These are phyloP conservation scores for Colletotrichum shisoi DNA, from an alignment of 2,329 filamentous ascomycete species.

Conservation along the genomic window DNA sequence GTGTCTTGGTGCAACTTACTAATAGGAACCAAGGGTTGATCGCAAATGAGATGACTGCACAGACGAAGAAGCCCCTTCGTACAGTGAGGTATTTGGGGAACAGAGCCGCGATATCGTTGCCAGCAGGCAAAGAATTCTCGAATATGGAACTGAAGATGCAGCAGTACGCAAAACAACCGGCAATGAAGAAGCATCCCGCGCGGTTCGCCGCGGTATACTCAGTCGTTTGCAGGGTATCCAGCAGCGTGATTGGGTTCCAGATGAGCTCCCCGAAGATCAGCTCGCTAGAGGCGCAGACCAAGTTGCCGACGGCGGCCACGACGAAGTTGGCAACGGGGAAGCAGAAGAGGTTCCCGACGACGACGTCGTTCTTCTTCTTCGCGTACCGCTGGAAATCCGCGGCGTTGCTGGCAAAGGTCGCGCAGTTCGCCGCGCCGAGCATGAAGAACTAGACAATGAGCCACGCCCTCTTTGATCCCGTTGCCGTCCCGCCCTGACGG, in stretches of 20 bases:
- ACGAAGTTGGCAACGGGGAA: conserved; percentile 53
- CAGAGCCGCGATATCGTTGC: conserved; percentile 51
- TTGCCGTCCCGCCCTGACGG: conserved; percentile 68
- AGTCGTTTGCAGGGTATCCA: conserved; percentile 48
- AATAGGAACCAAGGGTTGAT: conserved; percentile 53
- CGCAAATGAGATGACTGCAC: conserved; percentile 48
- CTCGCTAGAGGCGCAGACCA: conserved; percentile 48
- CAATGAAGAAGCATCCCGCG: conserved; percentile 52
- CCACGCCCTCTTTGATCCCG: conserved; percentile 52
- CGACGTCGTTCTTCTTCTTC: conserved; percentile 50
- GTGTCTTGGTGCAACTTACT: conserved; percentile 48
- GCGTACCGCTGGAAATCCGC: conserved; percentile 57
- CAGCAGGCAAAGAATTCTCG: conserved; percentile 53
- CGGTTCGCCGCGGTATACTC: conserved; percentile 49
- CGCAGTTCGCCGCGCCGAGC: conserved; percentile 48
- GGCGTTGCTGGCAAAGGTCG: conserved; percentile 52
- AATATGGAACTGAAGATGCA: conserved; percentile 55
- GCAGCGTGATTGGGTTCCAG: conserved; percentile 45
- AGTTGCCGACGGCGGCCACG: conserved; percentile 51
- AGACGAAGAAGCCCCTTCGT: conserved; percentile 50
- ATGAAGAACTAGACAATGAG: conserved; percentile 51
- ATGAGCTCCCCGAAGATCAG: conserved; percentile 41
- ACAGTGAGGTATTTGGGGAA: conserved; percentile 53
- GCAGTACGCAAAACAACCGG: conserved; percentile 53
- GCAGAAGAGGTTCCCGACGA: conserved; percentile 52